Base-by-base conservation (phyloP, 2,329 filamentous ascomycete genomes). In the Aureobasidium sp. region DNA sequence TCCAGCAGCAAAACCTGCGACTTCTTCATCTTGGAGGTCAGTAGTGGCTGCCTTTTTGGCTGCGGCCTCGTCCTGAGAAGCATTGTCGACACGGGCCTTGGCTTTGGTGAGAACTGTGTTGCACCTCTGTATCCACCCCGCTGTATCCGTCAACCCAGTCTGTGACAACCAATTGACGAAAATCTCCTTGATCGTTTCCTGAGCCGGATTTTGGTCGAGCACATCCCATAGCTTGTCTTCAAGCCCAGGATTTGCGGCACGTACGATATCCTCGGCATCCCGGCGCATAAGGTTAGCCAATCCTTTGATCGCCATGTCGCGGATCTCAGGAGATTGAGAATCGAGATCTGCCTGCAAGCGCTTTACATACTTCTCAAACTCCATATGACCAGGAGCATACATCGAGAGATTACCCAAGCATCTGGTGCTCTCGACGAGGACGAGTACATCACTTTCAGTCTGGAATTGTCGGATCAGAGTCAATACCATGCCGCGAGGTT, bases 11-110 rank as follows among this genome's bases (percentile, higher is more conserved):
- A 99, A 97, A 0, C 94, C 94, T 59, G 94, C 94, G 39, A 96
- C 93, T 73, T 99, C 95, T 72, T 99, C 94, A 71, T 99, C 94
- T 65, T 93, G 89, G 0, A 97, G 77, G 68, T 99, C 94, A n/a
- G 90, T 82, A 12, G 78, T 74, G 4, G 60, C 63, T 20, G 79
- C 76, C 12, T 74, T 71, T 20, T 75, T 76, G 5, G 76, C 72
- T 0, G 78, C 72, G 47, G 82, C 79, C 32, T 84, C 81, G 10
- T 37, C 34, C 17, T 39, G 37, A 17, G 46, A 24, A 24, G 44
- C 46, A 12, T n/a, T 43, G 46, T 85, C 82, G 1, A 78, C 76
- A 70, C 88, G 89, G 34, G 83, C 82, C 66, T 90, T 86, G 0
- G 90, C 96, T 81, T 95, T 95, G 39, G 90, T 94, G 65, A 97